phyloP scores from a whole-genome alignment of 352 stramenopile species.

The Globisporangium cystogenes region DNA sequence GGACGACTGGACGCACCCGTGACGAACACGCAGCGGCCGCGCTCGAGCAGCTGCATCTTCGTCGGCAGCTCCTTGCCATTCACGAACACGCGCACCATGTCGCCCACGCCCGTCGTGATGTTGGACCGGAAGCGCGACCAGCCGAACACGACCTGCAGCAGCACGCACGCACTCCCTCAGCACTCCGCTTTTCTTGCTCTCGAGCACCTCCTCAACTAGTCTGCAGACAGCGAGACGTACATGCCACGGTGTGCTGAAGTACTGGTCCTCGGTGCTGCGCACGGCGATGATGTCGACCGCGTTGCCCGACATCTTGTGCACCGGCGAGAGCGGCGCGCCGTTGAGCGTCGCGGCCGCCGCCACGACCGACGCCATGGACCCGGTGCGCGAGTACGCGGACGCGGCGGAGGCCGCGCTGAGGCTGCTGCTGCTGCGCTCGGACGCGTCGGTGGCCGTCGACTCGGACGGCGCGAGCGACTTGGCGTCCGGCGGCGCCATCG shows the following conservation, averaged over 20 bases:
- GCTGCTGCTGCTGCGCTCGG: constrained; percentile 9
- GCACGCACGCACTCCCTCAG: neutral
- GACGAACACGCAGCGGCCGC: constrained; percentile 58
- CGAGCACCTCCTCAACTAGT: neutral
- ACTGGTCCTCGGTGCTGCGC: constrained; percentile 45
- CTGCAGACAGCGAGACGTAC: constrained; percentile 24
- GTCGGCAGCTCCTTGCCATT: constrained; percentile 74
- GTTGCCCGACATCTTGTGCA: constrained; percentile 73
- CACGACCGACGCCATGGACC: constrained; percentile 9
- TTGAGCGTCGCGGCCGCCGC: neutral
- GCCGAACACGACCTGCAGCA: constrained; percentile 46
- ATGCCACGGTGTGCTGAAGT: constrained; percentile 72
- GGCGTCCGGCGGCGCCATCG: constrained; percentile 14
- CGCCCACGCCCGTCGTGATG: constrained; percentile 50
- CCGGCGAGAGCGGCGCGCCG: constrained; percentile 15
- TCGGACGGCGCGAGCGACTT: neutral
- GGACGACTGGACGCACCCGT: constrained; percentile 38
- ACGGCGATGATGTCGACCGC: constrained; percentile 76
- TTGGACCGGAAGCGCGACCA: constrained; percentile 69
- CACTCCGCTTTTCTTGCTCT: neutral
- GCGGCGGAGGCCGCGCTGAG: constrained; percentile 8
- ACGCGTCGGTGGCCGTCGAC: neutral
- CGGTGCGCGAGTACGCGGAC: constrained; percentile 13
- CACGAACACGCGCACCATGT: constrained; percentile 67
- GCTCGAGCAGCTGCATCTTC: constrained; percentile 69